Evolutionary conservation across 192 early-diverging fungal species (phyloP).

Genomic region (Thoreauomyces humboldtii): DNA sequence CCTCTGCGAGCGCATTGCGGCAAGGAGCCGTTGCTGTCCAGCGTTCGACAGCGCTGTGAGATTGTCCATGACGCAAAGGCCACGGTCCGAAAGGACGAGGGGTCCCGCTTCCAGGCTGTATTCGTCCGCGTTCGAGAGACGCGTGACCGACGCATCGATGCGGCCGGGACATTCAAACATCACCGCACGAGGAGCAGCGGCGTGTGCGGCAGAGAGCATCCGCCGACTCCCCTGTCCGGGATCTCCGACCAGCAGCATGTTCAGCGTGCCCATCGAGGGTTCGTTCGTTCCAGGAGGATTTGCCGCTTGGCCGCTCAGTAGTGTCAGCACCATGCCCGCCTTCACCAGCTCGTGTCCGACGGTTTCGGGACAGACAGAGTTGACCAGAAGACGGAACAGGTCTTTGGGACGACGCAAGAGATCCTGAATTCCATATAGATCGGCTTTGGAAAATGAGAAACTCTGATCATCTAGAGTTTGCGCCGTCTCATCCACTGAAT

Average conservation of each 20-base stretch:
- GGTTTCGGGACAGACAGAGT: conserved; percentile 77
- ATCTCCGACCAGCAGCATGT: conserved; percentile 74
- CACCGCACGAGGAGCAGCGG: conserved; percentile 78
- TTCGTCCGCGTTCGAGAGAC: conserved; percentile 55
- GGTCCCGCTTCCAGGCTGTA: conserved; percentile 71
- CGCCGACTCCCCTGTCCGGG: conserved; percentile 82
- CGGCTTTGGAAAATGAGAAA: conserved; percentile 67
- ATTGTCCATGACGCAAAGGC: conserved; percentile 83
- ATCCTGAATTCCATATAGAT: conserved; percentile 69
- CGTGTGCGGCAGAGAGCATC: conserved; percentile 70
- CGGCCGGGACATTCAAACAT: too few species aligned
- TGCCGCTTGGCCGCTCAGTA: neutral
- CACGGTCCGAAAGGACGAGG: conserved; percentile 77
- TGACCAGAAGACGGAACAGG: conserved; percentile 72
- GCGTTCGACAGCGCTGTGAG: conserved; percentile 81
- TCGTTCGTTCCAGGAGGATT: too few species aligned
- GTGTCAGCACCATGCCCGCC: neutral
- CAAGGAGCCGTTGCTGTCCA: conserved; percentile 50
- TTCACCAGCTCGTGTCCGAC: conserved; percentile 86
- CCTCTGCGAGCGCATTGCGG: neutral
- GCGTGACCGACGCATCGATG: neutral
- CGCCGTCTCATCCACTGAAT: too few species aligned
- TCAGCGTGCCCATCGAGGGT: too few species aligned
- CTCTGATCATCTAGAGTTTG: too few species aligned
- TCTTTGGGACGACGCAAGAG: conserved; percentile 49